Evolutionary conservation across 371 early-diverging fungal species (phyloP), one percentile per base, ranked within the genome.

Genomic region (Basidiobolus meristosporus): DNA sequence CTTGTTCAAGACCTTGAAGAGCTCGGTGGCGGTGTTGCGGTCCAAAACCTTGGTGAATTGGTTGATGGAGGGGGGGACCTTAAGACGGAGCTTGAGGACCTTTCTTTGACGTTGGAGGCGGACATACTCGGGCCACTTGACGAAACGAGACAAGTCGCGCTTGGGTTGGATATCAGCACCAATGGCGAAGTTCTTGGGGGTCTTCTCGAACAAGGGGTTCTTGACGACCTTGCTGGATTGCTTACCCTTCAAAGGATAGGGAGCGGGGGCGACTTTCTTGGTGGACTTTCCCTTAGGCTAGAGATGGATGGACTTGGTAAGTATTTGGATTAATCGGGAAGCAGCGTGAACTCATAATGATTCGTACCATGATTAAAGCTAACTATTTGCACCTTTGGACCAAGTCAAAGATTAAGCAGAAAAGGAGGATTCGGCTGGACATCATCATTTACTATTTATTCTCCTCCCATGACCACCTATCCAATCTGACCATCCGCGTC

Each of bases 1-100:
- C 78, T 98, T 98, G 82, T 82, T 70, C 46, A 84, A 64, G 52
- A 90, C 74, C 73, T 90, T 91, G 80, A 99, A 87, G 51, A 90
- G 68, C 70, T 90, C 82, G 48, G 89, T 82, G 54, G 93, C 93
- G 52, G 90, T 91, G 80, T 93, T 90, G 72, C 86, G 81, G 77
- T 96, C 92, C 53, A 97, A 68, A 39, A 78, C 76, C 63, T 89
- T 81, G 59, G 84, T 81, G 84, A 99, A 98, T 75, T 99, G 99
- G 82, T 98, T 91, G 70, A 99, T 77, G 39, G 98, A 82, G 29
- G 99, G 98, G 46, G 99, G 99, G 33, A 98, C 97, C 84, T 96
- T 97, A 51, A 99, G 75, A 62, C 98, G 90, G 73, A 84, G 86
- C 65, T 79, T 79, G 48, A 98, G 70, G 68, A 97, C 87, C 66